Conservation (phyloP, 2,329 filamentous ascomycete genomes). For the Madurella fahalii region DNA sequence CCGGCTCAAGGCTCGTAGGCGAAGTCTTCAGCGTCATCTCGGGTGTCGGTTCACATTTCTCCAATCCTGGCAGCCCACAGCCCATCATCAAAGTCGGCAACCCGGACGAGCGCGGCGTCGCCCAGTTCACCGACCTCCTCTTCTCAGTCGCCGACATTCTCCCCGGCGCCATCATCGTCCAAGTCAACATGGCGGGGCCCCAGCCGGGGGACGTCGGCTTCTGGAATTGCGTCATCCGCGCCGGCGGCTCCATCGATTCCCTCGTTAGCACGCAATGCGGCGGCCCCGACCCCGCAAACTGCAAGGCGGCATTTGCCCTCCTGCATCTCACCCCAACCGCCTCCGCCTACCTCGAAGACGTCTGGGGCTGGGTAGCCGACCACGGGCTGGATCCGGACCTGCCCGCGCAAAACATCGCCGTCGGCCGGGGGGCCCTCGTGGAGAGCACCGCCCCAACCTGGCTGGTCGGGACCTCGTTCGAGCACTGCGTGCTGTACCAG, state of each 20-base stretch:
- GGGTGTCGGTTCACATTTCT: conserved; percentile 45
- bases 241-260: conserved; percentile 43
- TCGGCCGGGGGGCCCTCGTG: conserved; percentile 45
- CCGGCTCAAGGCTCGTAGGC: conserved; percentile 49
- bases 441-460: conserved; percentile 48
- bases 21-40: conserved; percentile 51
- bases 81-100: conserved; percentile 52
- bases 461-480: conserved; percentile 49
- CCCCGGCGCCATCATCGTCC: conserved; percentile 58
- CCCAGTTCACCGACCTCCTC: conserved; percentile 63
- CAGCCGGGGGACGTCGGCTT: conserved; percentile 42
- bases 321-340: conserved; percentile 46
- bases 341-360: conserved; percentile 51
- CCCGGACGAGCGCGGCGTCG: conserved; percentile 51
- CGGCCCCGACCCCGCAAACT: conserved; percentile 31
- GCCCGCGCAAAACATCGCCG: conserved; percentile 37
- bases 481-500: conserved; percentile 51
- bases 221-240: conserved; percentile 43
- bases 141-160: conserved; percentile 57
- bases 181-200: conserved; percentile 34
- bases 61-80: conserved; percentile 38
- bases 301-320: conserved; percentile 45
- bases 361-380: conserved; percentile 46
- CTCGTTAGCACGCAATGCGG: conserved; percentile 37
- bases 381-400: conserved; percentile 43